phyloP scores from a whole-genome alignment of 495 filamentous ascomycete genomes.

The Lasiosphaeris hirsuta region DNA sequence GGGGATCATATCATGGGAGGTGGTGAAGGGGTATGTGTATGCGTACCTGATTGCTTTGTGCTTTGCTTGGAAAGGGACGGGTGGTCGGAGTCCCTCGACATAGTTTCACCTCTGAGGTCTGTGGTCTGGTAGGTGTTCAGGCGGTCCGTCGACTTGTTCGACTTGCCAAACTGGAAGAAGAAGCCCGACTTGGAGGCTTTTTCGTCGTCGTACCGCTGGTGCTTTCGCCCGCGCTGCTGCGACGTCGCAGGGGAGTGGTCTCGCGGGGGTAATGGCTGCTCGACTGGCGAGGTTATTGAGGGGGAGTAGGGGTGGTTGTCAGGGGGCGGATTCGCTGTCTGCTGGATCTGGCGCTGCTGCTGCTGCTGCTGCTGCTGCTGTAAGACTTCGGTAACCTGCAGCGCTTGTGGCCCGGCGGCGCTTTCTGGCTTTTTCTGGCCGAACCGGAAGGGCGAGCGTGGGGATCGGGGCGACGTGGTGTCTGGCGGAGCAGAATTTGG shows the following conservation, averaged over 20 bases:
- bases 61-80: slow-evolving; percentile 39
- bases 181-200: slow-evolving; percentile 39
- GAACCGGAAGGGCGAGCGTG: slow-evolving; percentile 50
- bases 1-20: neutral
- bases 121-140: slow-evolving; percentile 33
- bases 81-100: slow-evolving; percentile 43
- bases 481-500: slow-evolving; percentile 36
- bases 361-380: slow-evolving; percentile 25
- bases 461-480: slow-evolving; percentile 48
- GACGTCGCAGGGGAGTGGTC: slow-evolving; percentile 11
- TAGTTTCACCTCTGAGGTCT: slow-evolving; percentile 37
- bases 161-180: slow-evolving; percentile 46
- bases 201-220: slow-evolving; percentile 29
- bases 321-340: slow-evolving; percentile 6
- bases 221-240: slow-evolving; percentile 26
- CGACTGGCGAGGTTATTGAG: slow-evolving; percentile 21
- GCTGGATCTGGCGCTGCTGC: slow-evolving; percentile 16
- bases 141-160: slow-evolving; percentile 38
- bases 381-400: slow-evolving; percentile 38
- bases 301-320: slow-evolving; percentile 14
- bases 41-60: slow-evolving; percentile 46
- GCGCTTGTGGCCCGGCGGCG: slow-evolving; percentile 28
- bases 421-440: slow-evolving; percentile 32
- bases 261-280: slow-evolving; percentile 14
- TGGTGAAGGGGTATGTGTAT: neutral